These are phyloP conservation scores for Alectoria sarmentosa DNA, from an alignment of 495 filamentous ascomycete species.

Conservation along the genomic window DNA sequence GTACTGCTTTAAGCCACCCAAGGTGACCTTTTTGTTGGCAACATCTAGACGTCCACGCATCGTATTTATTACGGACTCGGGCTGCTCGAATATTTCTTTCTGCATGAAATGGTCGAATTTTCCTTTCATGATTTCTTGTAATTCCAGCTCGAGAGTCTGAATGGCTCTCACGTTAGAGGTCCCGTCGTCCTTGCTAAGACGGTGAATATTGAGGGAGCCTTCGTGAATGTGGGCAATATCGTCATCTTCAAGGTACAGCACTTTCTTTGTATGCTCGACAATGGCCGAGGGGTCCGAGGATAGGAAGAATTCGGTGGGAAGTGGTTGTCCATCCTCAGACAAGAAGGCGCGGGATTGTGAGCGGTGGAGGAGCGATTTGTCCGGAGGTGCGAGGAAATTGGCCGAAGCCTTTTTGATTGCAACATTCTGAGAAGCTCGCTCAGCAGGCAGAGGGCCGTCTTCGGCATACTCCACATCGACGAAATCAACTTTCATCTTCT, in stretches of 20 bases:
- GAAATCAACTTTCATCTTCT: conserved; percentile 99
- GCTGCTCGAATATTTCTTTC: conserved; percentile 99
- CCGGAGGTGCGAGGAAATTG: conserved; percentile 76
- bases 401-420: conserved; percentile 86
- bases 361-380: conserved; percentile 95
- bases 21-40: conserved; percentile 85
- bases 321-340: conserved; percentile 92
- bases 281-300: conserved; percentile 98
- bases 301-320: conserved; percentile 98
- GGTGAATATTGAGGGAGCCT: conserved; percentile 96
- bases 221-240: conserved; percentile 99
- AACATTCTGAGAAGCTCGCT: conserved; percentile 92
- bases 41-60: conserved; percentile 97
- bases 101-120: conserved; percentile 99
- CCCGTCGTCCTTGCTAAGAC: conserved; percentile 91
- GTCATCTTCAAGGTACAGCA: conserved; percentile 97
- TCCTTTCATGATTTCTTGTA: conserved; percentile 99
- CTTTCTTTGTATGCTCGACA: conserved; percentile 99
- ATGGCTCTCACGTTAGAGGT: conserved; percentile 94
- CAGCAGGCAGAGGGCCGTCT: conserved; percentile 78
- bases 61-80: conserved; percentile 97
- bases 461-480: conserved; percentile 96
- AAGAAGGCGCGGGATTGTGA: conserved; percentile 98
- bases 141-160: conserved; percentile 95
- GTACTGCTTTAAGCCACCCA: conserved; percentile 92